Evolutionary conservation across 495 filamentous ascomycete species (phyloP).

Genomic region (Podospora appendiculata): DNA sequence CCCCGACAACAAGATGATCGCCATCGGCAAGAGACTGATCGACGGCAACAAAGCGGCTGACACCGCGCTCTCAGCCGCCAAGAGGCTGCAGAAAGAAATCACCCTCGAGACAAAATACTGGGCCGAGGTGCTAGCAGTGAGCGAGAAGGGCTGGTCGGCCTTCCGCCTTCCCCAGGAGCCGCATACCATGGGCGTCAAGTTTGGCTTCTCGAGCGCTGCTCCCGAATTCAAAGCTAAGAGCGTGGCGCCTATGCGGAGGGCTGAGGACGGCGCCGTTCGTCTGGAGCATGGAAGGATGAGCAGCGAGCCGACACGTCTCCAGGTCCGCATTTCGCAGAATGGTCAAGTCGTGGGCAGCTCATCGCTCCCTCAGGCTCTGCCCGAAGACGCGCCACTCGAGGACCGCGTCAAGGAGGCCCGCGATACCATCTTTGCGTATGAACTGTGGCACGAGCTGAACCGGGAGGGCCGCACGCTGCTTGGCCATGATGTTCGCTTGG

Average conservation of each 20-base stretch:
- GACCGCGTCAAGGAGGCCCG: conserved; percentile 70
- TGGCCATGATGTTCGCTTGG: conserved; percentile 55
- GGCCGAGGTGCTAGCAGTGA: conserved; percentile 73
- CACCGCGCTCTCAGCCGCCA: conserved; percentile 62
- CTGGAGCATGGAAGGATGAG: conserved; percentile 61
- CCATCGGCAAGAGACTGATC: conserved; percentile 73
- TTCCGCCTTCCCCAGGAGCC: conserved; percentile 63
- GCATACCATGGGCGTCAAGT: conserved; percentile 73
- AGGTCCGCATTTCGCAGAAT: conserved; percentile 47
- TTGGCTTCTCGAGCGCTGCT: conserved; percentile 79
- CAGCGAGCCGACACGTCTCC: conserved; percentile 52
- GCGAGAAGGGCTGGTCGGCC: conserved; percentile 76
- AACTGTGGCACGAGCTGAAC: conserved; percentile 86
- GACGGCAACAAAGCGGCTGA: conserved; percentile 68
- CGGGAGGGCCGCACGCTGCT: conserved; percentile 67
- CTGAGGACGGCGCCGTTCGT: conserved; percentile 63
- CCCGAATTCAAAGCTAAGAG: conserved; percentile 70
- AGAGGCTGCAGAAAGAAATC: conserved; percentile 67
- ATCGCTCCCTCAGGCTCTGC: conserved; percentile 27
- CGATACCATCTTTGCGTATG: conserved; percentile 83
- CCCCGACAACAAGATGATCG: conserved; percentile 49
- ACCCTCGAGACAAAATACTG: conserved; percentile 77
- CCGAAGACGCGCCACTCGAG: conserved; percentile 39
- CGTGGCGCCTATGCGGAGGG: conserved; percentile 65
- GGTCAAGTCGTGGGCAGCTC: conserved; percentile 47